These are phyloP conservation scores for Thelonectria rubi DNA, from an alignment of 2,329 filamentous ascomycete species.

Conservation along the genomic window DNA sequence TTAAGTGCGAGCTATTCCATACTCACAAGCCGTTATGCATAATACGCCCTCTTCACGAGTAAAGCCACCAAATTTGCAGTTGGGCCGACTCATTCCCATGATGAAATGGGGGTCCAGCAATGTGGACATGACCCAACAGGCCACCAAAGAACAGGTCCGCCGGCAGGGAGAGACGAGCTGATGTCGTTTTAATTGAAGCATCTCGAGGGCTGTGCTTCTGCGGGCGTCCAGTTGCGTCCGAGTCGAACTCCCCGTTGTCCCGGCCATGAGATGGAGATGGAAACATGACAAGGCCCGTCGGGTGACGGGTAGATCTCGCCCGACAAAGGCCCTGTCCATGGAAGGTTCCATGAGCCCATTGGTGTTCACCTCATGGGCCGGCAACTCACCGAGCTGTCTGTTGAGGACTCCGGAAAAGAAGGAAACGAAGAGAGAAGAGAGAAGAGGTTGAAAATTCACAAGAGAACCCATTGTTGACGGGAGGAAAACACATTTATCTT, in stretches of 20 bases:
- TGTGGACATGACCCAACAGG: neutral
- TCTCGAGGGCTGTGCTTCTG: constrained; percentile 5
- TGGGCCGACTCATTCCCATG: neutral
- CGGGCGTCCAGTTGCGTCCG: constrained; percentile 6
- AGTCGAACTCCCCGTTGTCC: neutral
- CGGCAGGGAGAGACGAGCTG: neutral
- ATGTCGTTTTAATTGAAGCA: neutral
- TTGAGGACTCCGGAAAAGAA: no score
- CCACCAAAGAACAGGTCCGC: neutral
- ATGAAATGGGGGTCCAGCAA: neutral
- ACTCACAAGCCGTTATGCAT: neutral
- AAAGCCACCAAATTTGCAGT: neutral
- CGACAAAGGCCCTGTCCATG: neutral
- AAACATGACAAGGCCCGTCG: neutral
- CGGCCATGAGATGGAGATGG: neutral
- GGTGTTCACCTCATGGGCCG: no score
- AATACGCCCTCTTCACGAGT: no score
- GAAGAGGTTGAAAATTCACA: neutral
- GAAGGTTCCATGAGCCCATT: neutral
- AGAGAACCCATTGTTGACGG: constrained; percentile 1
- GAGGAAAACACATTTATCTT: constrained; percentile 5
- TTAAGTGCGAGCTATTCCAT: neutral
- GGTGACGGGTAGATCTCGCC: neutral
- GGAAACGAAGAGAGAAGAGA: neutral
- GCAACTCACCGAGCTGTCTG: neutral